A percentile compares a stretch with the other conserved stretches of the same genome.
Evolutionary conservation across 2,329 filamentous ascomycete genomes (phyloP).

Genomic region (Stagonosporopsis tanaceti): DNA sequence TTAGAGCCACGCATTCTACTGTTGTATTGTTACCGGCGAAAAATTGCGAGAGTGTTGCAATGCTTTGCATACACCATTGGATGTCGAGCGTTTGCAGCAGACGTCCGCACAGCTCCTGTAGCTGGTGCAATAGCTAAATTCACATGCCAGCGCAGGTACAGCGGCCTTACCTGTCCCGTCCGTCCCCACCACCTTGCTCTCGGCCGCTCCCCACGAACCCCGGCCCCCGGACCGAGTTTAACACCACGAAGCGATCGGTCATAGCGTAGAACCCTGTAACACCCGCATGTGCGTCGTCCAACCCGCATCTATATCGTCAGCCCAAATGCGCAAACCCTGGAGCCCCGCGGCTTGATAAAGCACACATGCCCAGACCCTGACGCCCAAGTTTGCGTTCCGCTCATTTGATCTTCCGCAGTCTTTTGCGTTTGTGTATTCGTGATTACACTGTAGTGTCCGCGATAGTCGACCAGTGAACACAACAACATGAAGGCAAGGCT

Average conservation of each 20-base stretch:
- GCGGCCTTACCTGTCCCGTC: constrained; percentile 7
- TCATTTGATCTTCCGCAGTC: background rate
- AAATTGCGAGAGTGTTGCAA: background rate
- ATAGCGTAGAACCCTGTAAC: constrained; percentile 13
- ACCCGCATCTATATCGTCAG: constrained; percentile 17
- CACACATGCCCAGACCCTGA: background rate
- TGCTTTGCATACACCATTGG: background rate
- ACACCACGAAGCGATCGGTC: constrained; percentile 5
- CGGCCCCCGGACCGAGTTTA: constrained; percentile 16
- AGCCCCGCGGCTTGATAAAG: constrained; percentile 10
- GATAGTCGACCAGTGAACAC: background rate
- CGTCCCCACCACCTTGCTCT: constrained; percentile 12
- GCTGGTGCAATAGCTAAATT: background rate
- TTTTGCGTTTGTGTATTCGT: background rate
- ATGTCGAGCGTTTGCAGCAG: background rate
- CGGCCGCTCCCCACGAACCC: constrained; percentile 15
- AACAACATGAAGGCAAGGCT: constrained; percentile 13
- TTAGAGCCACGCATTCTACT: background rate
- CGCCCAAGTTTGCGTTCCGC: background rate
- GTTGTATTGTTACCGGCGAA: background rate
- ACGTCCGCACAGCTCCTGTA: background rate
- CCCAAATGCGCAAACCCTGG: constrained; percentile 3
- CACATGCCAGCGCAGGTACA: constrained; percentile 14
- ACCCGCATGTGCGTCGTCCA: constrained; percentile 8
- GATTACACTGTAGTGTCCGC: background rate